Base-by-base conservation (phyloP, 495 filamentous ascomycete species). In the Aspergillus saccharolyticus region DNA sequence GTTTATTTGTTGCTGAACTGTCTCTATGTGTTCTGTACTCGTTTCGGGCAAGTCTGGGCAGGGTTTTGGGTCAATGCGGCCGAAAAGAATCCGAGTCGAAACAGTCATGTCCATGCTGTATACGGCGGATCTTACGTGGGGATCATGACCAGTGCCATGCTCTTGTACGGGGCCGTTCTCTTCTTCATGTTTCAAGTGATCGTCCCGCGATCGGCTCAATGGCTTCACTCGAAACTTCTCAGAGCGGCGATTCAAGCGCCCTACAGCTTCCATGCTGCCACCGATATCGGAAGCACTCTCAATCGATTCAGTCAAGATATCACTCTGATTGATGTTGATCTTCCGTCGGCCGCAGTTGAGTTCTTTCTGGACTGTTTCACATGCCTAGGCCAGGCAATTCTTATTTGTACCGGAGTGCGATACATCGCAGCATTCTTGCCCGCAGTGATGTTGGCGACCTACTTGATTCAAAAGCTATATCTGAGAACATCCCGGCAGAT, bases 401-500 rank as follows among this genome's bases (percentile, higher is more conserved):
- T 79, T 6, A 75, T 80, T n/a, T n/a, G n/a, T n/a, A n/a, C n/a
- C n/a, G 18, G 69, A 60, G 5, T 55, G 70, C 4, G 63, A 2
- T 80, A 73, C 56, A 62, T 64, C 0, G 78, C 73, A 0, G 67
- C 73, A 30, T 60, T 72, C 2, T 69, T 79, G 42, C 78, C 78
- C 0, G 42, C 74, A 21, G 61, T 72, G 9, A 25, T 73, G 15
- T 21, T 76, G 3, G 59, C 67, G 10, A 57, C 80, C 5, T 83
- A 77, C 42, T 25, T 75, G 7, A 68, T 84, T 3, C 79, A 83
- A 55, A 76, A 74, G 51, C 66, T 77, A 22, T 86, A 86, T 56
- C 73, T 86, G 0, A 72, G 76, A 5, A 85, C 83, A 0, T 83
- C 81, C 0, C 74, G 80, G 1, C 83, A 85, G 58, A 63, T 86